Evolutionary conservation across 1,139 yeast genomes (phyloP), one percentile per base, ranked within the genome.

Genomic region (Candida dubliniensis): DNA sequence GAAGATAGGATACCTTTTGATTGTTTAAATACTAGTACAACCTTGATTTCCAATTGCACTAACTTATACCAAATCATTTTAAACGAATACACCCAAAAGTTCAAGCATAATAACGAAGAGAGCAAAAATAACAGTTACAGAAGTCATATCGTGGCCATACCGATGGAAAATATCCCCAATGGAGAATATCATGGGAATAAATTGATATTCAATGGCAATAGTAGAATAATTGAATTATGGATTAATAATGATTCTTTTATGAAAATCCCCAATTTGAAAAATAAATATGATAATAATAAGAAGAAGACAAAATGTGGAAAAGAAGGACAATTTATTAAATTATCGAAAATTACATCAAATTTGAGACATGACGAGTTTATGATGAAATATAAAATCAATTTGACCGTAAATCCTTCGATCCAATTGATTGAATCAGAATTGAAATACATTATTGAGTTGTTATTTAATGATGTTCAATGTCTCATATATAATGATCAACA

Each of bases 361-460:
- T 18, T 18, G 5, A 18, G 23, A 18, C 23, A 18, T 5, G 23
- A 18, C 3, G 23, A 18, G 23, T 18, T 18, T 18, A 18, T 26
- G n/a, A 12, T 35, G 37, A 27, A 27, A 31, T 14, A 11, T 27
- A 29, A 14, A 15, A 35, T 26, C 11, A 31, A 25, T 24, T 24
- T 34, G 26, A 34, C 13, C 10, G 23, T 8, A 5, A 11, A 9
- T 11, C 23, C 11, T 12, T 15, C 23, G 25, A 13, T n/a, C n/a
- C n/a, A 10, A 12, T 30, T 12, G n/a, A 30, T 30, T 30, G n/a
- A 30, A 35, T 35, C 46, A 7, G 45, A 42, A 34, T 36, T 49
- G 24, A 41, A 49, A 33, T 43, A 31, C 32, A 41, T 49, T 9
- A 35, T 49, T 24, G 38, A 41, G 15, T 41, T 34, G 8, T 14